phyloP scores from a whole-genome alignment of 805 yeast species.

The Yarrowia divulgata region DNA sequence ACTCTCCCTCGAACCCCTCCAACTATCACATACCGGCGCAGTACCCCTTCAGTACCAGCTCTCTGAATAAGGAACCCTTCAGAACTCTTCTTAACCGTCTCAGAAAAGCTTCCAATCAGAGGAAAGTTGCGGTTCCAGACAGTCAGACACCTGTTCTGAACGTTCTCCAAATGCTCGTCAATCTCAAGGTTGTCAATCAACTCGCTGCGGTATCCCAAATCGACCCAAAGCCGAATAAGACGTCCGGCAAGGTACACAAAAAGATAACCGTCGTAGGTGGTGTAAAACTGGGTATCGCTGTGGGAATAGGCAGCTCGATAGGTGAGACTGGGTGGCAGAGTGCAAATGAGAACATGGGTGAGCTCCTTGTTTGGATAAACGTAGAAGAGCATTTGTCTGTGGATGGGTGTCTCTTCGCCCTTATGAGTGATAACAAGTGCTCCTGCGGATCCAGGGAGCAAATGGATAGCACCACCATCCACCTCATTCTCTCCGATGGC shows the following conservation, averaged over 20 bases:
- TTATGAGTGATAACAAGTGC: neutral
- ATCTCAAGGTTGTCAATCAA: neutral
- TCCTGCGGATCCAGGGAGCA: neutral
- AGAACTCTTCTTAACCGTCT: neutral
- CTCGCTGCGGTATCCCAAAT: neutral
- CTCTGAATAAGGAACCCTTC: neutral
- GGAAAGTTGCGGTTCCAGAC: neutral
- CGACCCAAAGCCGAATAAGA: neutral
- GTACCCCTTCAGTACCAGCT: neutral
- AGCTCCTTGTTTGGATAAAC: neutral
- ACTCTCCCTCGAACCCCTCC: neutral
- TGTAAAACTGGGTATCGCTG: neutral
- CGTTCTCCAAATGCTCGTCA: neutral
- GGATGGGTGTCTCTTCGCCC: neutral
- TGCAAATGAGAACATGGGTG: neutral
- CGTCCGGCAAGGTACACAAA: conserved; percentile 2
- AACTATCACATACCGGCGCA: neutral
- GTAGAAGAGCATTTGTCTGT: neutral
- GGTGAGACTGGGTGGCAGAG: neutral
- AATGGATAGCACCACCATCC: neutral
- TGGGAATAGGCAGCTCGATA: neutral
- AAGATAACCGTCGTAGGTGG: neutral
- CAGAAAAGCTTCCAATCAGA: neutral
- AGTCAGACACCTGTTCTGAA: neutral
- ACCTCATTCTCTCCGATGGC: neutral